phyloP scores from a whole-genome alignment of 176 grass and related monocot species.

The Carex myosuroides region DNA sequence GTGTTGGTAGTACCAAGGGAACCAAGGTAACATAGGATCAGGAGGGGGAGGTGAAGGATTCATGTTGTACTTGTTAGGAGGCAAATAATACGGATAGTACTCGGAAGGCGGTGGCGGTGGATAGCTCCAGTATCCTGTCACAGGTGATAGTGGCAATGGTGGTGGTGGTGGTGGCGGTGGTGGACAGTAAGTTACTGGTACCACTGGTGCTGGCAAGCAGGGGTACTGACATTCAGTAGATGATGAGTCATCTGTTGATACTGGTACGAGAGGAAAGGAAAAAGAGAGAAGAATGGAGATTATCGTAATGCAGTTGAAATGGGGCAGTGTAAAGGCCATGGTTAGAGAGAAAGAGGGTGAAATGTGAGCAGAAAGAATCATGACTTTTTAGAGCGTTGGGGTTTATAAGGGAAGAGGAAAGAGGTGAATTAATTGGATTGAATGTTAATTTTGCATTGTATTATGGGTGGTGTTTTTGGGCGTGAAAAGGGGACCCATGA shows the following conservation, averaged over 20 bases:
- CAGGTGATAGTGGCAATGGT: neutral
- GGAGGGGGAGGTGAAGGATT: conserved; percentile 16
- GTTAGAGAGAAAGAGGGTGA: neutral
- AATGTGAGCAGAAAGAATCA: neutral
- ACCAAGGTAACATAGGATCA: conserved; percentile 23
- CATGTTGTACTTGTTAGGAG: conserved; percentile 12
- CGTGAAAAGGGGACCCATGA: neutral
- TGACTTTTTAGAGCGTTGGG: neutral
- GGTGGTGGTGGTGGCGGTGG: neutral
- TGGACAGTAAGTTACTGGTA: neutral
- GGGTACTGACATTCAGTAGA: conserved; percentile 3
- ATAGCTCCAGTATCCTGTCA: conserved; percentile 17
- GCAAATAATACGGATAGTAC: conserved; percentile 12
- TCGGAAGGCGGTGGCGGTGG: neutral
- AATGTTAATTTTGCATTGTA: conserved; percentile 3
- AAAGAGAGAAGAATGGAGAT: neutral
- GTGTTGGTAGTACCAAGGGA: conserved; percentile 21
- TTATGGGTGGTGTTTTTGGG: neutral
- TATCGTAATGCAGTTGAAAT: neutral
- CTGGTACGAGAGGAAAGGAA: neutral
- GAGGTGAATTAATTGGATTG: conserved; percentile 3
- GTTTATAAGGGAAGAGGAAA: neutral
- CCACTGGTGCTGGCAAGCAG: conserved; percentile 10
- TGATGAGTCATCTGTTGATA: neutral
- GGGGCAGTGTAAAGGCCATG: neutral